Conservation (phyloP, 345 rosid species). For the Syzygium aqueum region DNA sequence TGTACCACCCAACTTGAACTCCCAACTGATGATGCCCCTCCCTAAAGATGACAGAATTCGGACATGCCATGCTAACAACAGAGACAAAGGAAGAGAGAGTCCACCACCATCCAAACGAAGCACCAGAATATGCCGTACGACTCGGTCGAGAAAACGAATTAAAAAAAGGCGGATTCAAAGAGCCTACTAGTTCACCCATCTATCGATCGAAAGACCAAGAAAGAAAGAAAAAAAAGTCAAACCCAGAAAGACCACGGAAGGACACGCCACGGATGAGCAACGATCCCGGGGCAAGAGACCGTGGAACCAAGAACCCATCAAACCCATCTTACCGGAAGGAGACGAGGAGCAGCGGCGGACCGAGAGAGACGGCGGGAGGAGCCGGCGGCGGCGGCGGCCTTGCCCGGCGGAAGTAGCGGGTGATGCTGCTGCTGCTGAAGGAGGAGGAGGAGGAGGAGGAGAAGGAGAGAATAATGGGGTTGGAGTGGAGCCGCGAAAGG, state of each 20-base stretch:
- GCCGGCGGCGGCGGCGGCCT: neutral
- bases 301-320: neutral
- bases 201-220: neutral
- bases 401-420: neutral
- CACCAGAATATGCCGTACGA: neutral
- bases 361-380: neutral
- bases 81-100: neutral
- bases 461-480: neutral
- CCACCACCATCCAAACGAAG: neutral
- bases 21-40: neutral
- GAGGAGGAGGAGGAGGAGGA: neutral
- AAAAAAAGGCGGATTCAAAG: neutral
- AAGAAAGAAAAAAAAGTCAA: neutral
- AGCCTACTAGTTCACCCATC: neutral
- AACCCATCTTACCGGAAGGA: neutral
- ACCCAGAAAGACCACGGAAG: neutral
- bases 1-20: neutral
- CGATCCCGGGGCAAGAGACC: neutral
- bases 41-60: neutral
- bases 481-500: neutral
- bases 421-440: neutral
- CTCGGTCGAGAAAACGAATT: neutral
- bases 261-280: neutral
- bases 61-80: neutral
- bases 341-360: neutral